Evolutionary conservation across 2,329 filamentous ascomycete species (phyloP).

Genomic region (Ascocoryne sarcoides): DNA sequence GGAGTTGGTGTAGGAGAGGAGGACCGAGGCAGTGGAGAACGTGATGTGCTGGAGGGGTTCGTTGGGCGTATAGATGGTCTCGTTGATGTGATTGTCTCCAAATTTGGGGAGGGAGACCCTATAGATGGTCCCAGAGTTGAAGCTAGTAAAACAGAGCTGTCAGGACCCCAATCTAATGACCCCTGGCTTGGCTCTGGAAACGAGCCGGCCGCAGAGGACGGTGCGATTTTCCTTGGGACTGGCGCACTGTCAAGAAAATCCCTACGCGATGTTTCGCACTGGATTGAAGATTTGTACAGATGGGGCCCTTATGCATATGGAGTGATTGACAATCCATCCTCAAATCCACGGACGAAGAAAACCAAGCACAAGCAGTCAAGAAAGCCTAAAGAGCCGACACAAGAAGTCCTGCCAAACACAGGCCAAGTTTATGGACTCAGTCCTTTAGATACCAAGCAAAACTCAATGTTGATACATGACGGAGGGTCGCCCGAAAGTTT

Average conservation of each 20-base stretch:
- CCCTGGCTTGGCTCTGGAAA: slow-evolving; percentile 67
- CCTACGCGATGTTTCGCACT: slow-evolving; percentile 64
- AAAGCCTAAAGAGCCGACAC: background rate
- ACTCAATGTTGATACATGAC: slow-evolving; percentile 8
- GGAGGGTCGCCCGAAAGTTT: slow-evolving; percentile 2
- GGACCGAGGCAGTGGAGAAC: slow-evolving; percentile 85
- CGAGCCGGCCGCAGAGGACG: slow-evolving; percentile 64
- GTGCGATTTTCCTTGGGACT: slow-evolving; percentile 75
- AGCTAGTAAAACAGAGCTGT: background rate
- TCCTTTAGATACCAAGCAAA: background rate
- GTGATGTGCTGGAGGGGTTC: slow-evolving; percentile 88
- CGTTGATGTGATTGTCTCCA: slow-evolving; percentile 78
- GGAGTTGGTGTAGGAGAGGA: slow-evolving; percentile 94
- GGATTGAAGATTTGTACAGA: slow-evolving; percentile 81
- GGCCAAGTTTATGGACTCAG: background rate
- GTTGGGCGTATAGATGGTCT: slow-evolving; percentile 72
- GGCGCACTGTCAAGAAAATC: slow-evolving; percentile 65
- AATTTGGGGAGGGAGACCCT: slow-evolving; percentile 52
- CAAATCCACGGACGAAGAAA: slow-evolving; percentile 43
- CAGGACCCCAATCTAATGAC: slow-evolving; percentile 24
- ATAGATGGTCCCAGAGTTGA: slow-evolving; percentile 7
- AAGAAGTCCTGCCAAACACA: background rate
- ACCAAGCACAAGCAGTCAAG: slow-evolving; percentile 3
- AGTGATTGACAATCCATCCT: slow-evolving; percentile 67
- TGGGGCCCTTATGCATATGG: slow-evolving; percentile 83